phyloP scores from a whole-genome alignment of 2,329 filamentous ascomycete species.

The Cladosporium halotolerans region DNA sequence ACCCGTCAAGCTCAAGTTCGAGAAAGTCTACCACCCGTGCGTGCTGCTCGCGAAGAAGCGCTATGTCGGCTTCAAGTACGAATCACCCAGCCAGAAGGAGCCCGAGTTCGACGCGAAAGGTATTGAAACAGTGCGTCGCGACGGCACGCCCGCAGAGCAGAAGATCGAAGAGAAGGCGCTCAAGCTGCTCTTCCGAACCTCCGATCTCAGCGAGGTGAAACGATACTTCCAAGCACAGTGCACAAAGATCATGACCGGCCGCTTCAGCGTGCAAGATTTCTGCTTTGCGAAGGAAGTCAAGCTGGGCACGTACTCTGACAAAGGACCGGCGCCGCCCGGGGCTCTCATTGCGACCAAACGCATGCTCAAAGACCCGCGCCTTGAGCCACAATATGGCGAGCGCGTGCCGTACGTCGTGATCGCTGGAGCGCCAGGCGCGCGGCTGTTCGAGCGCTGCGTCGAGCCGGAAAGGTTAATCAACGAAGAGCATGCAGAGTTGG shows the following conservation, averaged over 20 bases:
- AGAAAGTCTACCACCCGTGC: slow-evolving; percentile 96
- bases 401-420: slow-evolving; percentile 92
- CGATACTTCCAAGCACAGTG: slow-evolving; percentile 85
- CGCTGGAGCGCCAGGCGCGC: slow-evolving; percentile 75
- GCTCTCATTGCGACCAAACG: slow-evolving; percentile 79
- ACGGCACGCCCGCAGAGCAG: slow-evolving; percentile 91
- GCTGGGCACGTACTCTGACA: slow-evolving; percentile 79
- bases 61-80: slow-evolving; percentile 97
- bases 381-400: slow-evolving; percentile 91
- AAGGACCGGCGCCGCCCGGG: slow-evolving; percentile 73
- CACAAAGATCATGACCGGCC: slow-evolving; percentile 82
- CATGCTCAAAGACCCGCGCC: slow-evolving; percentile 79
- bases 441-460: slow-evolving; percentile 84
- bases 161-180: slow-evolving; percentile 93
- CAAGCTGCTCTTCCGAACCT: slow-evolving; percentile 81
- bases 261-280: slow-evolving; percentile 88
- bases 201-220: slow-evolving; percentile 84
- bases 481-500: slow-evolving; percentile 71
- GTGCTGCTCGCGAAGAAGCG: slow-evolving; percentile 93
- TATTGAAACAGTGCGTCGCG: slow-evolving; percentile 91
- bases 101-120: slow-evolving; percentile 97
- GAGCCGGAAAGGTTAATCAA: slow-evolving; percentile 74
- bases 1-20: slow-evolving; percentile 93
- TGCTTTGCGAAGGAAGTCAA: slow-evolving; percentile 91
- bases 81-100: slow-evolving; percentile 63